Evolutionary conservation across 2,329 filamentous ascomycete genomes (phyloP).

Genomic region (Biscogniauxia marginata): DNA sequence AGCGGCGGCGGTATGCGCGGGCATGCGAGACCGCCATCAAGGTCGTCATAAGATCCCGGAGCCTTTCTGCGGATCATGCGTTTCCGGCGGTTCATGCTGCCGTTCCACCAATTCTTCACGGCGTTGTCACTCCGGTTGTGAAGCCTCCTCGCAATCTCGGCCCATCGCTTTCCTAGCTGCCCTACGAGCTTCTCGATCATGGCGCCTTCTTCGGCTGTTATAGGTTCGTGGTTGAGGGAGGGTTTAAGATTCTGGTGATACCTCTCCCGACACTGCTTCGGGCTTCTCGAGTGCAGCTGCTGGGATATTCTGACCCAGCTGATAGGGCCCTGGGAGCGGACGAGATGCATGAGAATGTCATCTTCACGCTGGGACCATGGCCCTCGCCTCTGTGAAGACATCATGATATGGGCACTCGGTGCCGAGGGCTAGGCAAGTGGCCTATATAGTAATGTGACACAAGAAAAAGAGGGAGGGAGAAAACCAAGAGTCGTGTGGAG

Average conservation of each 20-base stretch:
- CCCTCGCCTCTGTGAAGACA: constrained; percentile 52
- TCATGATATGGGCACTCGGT: neutral
- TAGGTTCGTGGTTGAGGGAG: constrained; percentile 69
- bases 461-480: neutral
- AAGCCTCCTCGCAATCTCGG: constrained; percentile 81
- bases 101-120: constrained; percentile 98
- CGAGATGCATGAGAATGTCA: constrained; percentile 65
- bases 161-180: constrained; percentile 84
- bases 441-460: neutral
- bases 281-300: constrained; percentile 72
- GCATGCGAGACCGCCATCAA: constrained; percentile 19
- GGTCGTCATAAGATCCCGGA: constrained; percentile 31
- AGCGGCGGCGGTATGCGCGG: constrained; percentile 10
- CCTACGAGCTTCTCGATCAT: constrained; percentile 75
- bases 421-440: neutral
- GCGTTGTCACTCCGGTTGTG: constrained; percentile 89
- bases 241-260: constrained; percentile 93
- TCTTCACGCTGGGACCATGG: constrained; percentile 84
- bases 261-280: constrained; percentile 93
- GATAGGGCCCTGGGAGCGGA: constrained; percentile 68
- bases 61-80: constrained; percentile 44
- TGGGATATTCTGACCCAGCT: constrained; percentile 90
- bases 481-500: neutral
- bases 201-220: constrained; percentile 66
- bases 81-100: constrained; percentile 78